Base-by-base conservation (phyloP, 306 rosid species). In the Vigna hirtella region DNA sequence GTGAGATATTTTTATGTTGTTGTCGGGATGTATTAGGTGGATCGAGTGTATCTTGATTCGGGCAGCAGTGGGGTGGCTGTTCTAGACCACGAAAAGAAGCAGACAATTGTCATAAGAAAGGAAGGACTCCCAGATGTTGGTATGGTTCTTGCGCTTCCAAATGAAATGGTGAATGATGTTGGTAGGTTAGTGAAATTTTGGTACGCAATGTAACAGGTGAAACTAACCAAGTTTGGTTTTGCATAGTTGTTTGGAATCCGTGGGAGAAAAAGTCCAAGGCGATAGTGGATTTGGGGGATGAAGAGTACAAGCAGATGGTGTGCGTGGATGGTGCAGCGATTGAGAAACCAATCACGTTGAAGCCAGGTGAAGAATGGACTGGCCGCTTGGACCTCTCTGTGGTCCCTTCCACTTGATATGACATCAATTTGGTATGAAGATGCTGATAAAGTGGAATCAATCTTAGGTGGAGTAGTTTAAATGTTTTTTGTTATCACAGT, bases 111-210 rank as follows among this genome's bases (percentile, higher is more conserved):
- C 72, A 55, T 92, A 59, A 30, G 82, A 58, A 95, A 83, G 85
- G 93, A 91, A 81, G 98, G 98, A 16, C 97, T 95, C 73, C 90
- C 96, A 4, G 99, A 95, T 77, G 87, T 89, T 48, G 97, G 97
- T 92, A 83, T 83, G 83, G 17, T 48, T 76, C 57, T 56, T 64
- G 40, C 20, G 6, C 43, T 22, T 52, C 32, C 34, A 51, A 75
- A 50, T 76, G 52, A 6, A 51, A 65, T 65, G 70, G 34, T 66
- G 47, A 66, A 66, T 43, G 55, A 4, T 45, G 72, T 45, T 42
- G 59, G 74, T 48, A 7, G 43, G 64, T 52, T 53, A 16, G 66
- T 36, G 49, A 18, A 34, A 72, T 36, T 12, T 70, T 34, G 15
- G 34, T 17, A 65, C 30, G 8, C 45, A 70, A 15, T 51, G 30